Evolutionary conservation across 192 early-diverging fungal species (phyloP).

Genomic region (Coemansia sp.): DNA sequence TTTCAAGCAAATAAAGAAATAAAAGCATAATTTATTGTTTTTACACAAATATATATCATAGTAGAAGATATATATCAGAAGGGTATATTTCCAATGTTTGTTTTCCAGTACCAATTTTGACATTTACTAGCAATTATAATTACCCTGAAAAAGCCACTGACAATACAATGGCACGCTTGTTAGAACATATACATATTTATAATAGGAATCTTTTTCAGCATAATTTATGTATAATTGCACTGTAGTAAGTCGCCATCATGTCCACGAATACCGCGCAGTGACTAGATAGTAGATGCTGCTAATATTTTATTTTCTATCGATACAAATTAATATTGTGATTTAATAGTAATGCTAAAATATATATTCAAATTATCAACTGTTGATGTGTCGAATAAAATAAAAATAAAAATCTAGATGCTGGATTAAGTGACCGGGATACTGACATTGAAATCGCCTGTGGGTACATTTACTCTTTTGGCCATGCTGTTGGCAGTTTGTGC

Average conservation of each 20-base stretch:
- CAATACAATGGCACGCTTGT: neutral
- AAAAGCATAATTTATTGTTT: too few relatives aligned
- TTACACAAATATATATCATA: too few relatives aligned
- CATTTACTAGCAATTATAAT: neutral
- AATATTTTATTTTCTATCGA: neutral
- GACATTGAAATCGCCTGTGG: conserved; percentile 39
- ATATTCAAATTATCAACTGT: neutral
- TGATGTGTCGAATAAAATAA: neutral
- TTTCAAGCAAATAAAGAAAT: too few relatives aligned
- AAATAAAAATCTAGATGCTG: neutral
- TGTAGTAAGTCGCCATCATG: neutral
- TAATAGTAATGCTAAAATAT: neutral
- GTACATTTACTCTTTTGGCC: conserved; percentile 11
- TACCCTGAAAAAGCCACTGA: neutral
- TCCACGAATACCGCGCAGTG: neutral
- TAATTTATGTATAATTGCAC: neutral
- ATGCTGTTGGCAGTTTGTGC: neutral
- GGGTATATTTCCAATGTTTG: neutral
- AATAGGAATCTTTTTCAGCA: neutral
- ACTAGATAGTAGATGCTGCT: neutral
- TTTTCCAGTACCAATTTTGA: neutral
- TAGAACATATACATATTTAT: neutral
- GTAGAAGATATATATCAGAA: too few relatives aligned
- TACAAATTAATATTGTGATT: neutral
- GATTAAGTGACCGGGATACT: conserved; percentile 31